Evolutionary conservation across 2,329 filamentous ascomycete genomes (phyloP).

Genomic region (Fusarium sp.): DNA sequence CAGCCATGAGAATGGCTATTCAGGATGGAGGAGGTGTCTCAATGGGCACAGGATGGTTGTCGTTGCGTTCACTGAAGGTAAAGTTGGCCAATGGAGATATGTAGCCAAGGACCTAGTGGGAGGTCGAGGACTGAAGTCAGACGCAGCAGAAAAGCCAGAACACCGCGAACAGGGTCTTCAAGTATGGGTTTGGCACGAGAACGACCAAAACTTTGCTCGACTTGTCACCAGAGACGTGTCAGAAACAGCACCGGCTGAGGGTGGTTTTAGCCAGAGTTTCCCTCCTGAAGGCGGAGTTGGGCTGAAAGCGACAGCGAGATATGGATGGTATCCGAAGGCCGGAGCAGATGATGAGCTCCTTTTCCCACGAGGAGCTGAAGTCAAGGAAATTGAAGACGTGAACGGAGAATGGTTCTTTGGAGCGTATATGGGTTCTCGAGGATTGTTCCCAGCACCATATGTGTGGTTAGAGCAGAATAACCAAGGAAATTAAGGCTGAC

Average conservation of each 20-base stretch:
- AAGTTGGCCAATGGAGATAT: constrained; percentile 75
- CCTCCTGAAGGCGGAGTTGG: constrained; percentile 84
- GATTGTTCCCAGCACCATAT: constrained; percentile 85
- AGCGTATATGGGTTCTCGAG: constrained; percentile 83
- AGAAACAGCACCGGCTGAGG: constrained; percentile 56
- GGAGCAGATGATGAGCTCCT: constrained; percentile 79
- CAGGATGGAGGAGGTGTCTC: constrained; percentile 86
- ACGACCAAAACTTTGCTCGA: constrained; percentile 57
- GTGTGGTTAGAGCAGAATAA: constrained; percentile 64
- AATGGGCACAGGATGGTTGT: constrained; percentile 87
- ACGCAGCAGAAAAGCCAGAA: constrained; percentile 59
- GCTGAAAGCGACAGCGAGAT: constrained; percentile 72
- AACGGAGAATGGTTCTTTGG: constrained; percentile 94
- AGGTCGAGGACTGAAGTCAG: constrained; percentile 76
- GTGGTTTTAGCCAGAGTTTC: constrained; percentile 59
- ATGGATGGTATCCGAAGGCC: constrained; percentile 81
- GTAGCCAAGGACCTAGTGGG: constrained; percentile 82
- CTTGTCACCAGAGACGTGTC: constrained; percentile 67
- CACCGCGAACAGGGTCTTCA: constrained; percentile 55
- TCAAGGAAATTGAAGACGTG: constrained; percentile 85
- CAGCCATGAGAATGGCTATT: constrained; percentile 78
- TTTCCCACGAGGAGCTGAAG: constrained; percentile 86
- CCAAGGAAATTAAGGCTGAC: constrained; percentile 14
- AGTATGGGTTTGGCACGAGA: constrained; percentile 66
- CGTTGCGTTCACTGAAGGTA: constrained; percentile 78